Evolutionary conservation across 441 rosid species (phyloP).

Genomic region (Euphorbia celastroides): DNA sequence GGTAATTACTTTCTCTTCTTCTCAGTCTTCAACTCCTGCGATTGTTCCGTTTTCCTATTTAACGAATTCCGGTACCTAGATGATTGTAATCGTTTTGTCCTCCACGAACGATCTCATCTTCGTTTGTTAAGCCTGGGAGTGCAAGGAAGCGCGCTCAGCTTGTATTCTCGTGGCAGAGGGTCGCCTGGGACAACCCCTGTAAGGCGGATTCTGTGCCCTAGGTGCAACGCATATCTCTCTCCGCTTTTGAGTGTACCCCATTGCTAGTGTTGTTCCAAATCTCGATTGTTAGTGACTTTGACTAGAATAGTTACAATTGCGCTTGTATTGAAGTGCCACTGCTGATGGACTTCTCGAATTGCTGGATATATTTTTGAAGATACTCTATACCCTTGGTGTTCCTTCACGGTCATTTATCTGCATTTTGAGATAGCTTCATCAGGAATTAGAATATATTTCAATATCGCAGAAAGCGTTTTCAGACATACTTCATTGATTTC

Average conservation of each 20-base stretch:
- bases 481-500: not conserved
- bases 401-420: not conserved
- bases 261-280: not conserved
- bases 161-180: not conserved
- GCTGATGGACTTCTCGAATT: not conserved
- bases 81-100: too few species aligned
- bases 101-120: not conserved
- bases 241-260: not conserved
- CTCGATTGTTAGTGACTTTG: not conserved
- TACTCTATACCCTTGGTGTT: not conserved
- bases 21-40: too few species aligned
- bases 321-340: not conserved
- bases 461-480: not conserved
- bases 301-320: not conserved
- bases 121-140: not conserved
- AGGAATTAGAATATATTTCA: not conserved
- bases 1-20: too few species aligned
- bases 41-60: too few species aligned
- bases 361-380: not conserved
- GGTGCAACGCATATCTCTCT: not conserved
- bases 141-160: not conserved
- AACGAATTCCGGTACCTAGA: too few species aligned
- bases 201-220: not conserved
- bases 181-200: not conserved
- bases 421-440: not conserved